These are phyloP conservation scores for Perilla frutescens DNA, from an alignment of 257 asterid genomes.

Conservation along the genomic window DNA sequence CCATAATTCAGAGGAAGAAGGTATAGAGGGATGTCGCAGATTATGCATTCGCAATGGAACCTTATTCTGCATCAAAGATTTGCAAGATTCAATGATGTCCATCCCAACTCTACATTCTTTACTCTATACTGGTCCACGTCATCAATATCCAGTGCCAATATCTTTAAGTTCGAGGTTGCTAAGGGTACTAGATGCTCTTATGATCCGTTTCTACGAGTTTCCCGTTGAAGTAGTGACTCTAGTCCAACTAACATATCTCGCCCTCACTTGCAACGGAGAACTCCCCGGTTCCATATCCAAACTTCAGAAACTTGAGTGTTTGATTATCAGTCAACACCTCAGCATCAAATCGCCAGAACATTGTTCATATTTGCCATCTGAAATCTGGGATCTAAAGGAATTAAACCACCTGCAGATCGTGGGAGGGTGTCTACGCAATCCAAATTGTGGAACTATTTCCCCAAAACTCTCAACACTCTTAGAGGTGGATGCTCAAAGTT, in stretches of 20 bases:
- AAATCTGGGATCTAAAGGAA: conserved; percentile 14
- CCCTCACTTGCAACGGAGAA: neutral
- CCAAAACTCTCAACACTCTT: neutral
- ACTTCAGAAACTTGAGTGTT: conserved; percentile 6
- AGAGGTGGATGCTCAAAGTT: neutral
- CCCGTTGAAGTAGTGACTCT: too few relatives aligned
- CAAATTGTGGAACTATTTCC: neutral
- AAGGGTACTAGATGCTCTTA: neutral
- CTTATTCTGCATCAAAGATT: neutral
- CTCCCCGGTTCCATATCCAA: conserved; percentile 16
- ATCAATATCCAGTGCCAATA: conserved; percentile 7
- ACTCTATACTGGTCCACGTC: neutral
- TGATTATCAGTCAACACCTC: neutral
- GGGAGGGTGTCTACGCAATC: neutral
- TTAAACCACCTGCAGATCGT: neutral
- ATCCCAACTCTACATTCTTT: neutral
- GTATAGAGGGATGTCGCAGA: neutral
- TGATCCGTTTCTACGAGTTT: too few relatives aligned
- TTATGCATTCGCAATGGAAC: neutral
- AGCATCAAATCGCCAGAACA: neutral
- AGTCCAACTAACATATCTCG: too few relatives aligned
- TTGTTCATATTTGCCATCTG: neutral
- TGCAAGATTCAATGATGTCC: neutral
- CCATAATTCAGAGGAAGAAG: neutral
- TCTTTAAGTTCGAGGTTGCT: neutral